Base-by-base conservation (phyloP, 2,329 filamentous ascomycete genomes). In the Pseudocercospora macadamiae region DNA sequence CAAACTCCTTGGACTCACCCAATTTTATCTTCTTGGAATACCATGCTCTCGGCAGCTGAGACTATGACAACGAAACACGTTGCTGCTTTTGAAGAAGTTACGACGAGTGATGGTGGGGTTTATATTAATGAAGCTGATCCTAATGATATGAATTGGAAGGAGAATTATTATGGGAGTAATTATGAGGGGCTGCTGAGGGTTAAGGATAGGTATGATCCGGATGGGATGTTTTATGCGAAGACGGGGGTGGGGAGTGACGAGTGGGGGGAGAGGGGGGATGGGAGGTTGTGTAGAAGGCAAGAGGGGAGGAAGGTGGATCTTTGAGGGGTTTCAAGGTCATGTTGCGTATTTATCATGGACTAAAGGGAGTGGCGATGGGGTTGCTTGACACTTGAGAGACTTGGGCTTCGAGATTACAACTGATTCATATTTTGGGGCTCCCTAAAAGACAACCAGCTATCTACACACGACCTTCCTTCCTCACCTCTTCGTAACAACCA, bases 61-160 rank as follows among this genome's bases (percentile, higher is more conserved):
- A 67, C 2, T 71, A 75, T 61, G 69, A 74, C 30, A 71, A 69
- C 0, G 65, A 69, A 34, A 66, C 64, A 76, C 55, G 64, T 65
- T 5, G 55, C 54, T 8, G 72, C 73, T 0, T 68, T 76, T 70
- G 68, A 66, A 48, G 32, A 48, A 5, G 48, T 73, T 25, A 73
- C 73, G 1, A 73, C 73, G n/a, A n/a, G n/a, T 1, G 51, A 64
- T 6, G 70, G 70, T 4, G 75, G 75, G 0, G 67, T 66, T 4
- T 76, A 77, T 57, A 69, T 76, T 67, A 76, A 75, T 25, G 75
- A 76, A 61, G 71, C 54, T n/a, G 61, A 64, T 34, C 28, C 54
- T 1, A 52, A 62, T 8, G 62, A 66, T 57, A 63, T 61, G 18
- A 42, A 59, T 10, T 65, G 51, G 28, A 53, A 49, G 42, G 30